phyloP scores from a whole-genome alignment of 2,329 filamentous ascomycete species.

The Ophiostoma himal-ulmi region DNA sequence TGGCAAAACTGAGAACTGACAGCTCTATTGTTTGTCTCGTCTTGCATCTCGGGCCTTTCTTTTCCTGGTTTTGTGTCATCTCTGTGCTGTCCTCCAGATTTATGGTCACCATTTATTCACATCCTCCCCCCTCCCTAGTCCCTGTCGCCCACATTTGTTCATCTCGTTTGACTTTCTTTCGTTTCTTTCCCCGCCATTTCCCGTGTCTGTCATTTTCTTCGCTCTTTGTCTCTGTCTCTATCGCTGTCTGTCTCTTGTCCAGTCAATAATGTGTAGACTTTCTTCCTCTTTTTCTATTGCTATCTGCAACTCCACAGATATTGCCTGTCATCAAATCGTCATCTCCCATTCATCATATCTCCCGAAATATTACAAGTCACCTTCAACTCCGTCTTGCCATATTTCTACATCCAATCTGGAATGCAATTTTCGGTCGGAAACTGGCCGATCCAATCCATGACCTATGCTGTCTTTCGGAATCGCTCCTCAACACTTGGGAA shows the following conservation, averaged over 20 bases:
- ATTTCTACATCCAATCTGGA: background rate
- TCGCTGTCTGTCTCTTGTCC: background rate
- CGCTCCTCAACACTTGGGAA: background rate
- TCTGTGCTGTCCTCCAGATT: background rate
- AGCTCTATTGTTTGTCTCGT: background rate
- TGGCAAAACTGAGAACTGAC: background rate
- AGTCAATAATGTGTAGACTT: background rate
- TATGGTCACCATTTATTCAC: background rate
- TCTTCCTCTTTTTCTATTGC: background rate
- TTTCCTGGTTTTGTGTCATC: background rate
- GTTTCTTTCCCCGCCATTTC: constrained; percentile 1
- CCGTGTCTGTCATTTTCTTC: constrained; percentile 4
- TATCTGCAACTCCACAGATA: background rate
- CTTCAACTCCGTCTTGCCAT: background rate
- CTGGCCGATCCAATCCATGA: background rate
- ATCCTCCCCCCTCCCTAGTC: background rate
- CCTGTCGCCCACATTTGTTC: background rate
- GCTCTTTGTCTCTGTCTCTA: background rate
- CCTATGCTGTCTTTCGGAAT: background rate
- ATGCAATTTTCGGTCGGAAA: background rate
- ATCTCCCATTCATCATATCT: background rate
- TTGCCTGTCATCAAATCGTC: background rate
- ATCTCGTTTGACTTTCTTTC: background rate
- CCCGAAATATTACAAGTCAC: background rate
- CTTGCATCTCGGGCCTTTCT: background rate